Conservation (phyloP, 495 filamentous ascomycete species). For the Cladorrhinum samala region DNA sequence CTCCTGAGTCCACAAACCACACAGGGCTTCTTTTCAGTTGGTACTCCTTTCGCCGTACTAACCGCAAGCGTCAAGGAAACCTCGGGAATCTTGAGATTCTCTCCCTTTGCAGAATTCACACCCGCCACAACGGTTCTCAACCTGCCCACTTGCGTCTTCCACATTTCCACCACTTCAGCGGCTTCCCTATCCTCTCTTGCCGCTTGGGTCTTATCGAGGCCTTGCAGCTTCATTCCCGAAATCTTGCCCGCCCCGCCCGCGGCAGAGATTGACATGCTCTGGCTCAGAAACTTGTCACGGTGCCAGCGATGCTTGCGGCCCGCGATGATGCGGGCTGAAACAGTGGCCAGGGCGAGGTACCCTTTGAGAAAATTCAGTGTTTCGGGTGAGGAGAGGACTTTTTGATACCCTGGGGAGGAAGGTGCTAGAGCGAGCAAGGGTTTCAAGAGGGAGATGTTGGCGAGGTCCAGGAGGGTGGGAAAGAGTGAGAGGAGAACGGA, state of each 20-base stretch:
- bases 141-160: slow-evolving; percentile 62
- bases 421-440: slow-evolving; percentile 46
- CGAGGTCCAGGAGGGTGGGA: slow-evolving; percentile 55
- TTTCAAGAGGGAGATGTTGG: slow-evolving; percentile 47
- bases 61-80: slow-evolving; percentile 57
- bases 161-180: slow-evolving; percentile 65
- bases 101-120: slow-evolving; percentile 35
- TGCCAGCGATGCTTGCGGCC: slow-evolving; percentile 87
- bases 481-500: slow-evolving; percentile 73
- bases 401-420: slow-evolving; percentile 43
- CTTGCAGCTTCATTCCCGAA: slow-evolving; percentile 80
- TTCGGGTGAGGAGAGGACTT: slow-evolving; percentile 48
- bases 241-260: slow-evolving; percentile 51
- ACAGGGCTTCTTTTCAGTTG: slow-evolving; percentile 71
- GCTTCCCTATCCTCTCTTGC: slow-evolving; percentile 84
- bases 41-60: slow-evolving; percentile 55
- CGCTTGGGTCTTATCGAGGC: slow-evolving; percentile 70
- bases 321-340: slow-evolving; percentile 73
- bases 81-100: slow-evolving; percentile 55
- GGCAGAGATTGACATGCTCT: slow-evolving; percentile 77
- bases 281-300: slow-evolving; percentile 75
- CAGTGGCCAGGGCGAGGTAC: slow-evolving; percentile 54
- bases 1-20: slow-evolving; percentile 81
- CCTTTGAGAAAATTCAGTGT: slow-evolving; percentile 49
- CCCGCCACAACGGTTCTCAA: slow-evolving; percentile 53